Base-by-base conservation (phyloP, 257 asterid species). In the Plectranthus barbatus region DNA sequence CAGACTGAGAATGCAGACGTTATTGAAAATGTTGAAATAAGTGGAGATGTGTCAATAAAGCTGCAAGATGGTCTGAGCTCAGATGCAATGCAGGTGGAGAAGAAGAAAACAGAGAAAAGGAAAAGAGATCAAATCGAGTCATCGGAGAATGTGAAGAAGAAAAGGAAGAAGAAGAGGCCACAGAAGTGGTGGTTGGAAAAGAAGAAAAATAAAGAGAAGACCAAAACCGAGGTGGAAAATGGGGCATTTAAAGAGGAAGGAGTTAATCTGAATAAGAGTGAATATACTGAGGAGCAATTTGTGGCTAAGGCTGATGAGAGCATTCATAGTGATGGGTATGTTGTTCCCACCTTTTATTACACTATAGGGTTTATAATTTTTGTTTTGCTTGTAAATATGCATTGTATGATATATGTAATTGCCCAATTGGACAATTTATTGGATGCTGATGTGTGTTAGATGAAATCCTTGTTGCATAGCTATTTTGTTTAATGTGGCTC, bases 261-360 rank as follows among this genome's bases (percentile, higher is more conserved):
- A 40, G 39, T 52, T 58, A 70, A 68, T 50, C 77, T 41, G 46
- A 76, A 39, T 56, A 74, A 21, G 36, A 59, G 3, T 51, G 78
- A 26, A 69, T 74, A 57, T 20, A 62, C 47, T 55, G 69, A 9
- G 45, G 69, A 52, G 60, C 74, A 76, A 67, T 57, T 48, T 52
- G 79, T 56, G 56, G 48, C 62, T 36, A 77, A 69, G 53, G 19
- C 70, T 7, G 19, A 49, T 46, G 68, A 39, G 52, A 58, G 56
- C 68, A 70, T 4, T 60, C 71, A 51, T 11, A 75, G 81, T 60
- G 68, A 60, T 11, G 77, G 86, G 96, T 82, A 77, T 39, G 77
- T 54, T 40, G 39, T 64, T 60, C 21, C 5, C 6, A 39, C 36
- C 48, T 20, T 31, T 58, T 39, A 21, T 21, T 57, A 13, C 21